Evolutionary conservation across 2,329 filamentous ascomycete genomes (phyloP).

Genomic region (Cryoendolithus antarcticus): DNA sequence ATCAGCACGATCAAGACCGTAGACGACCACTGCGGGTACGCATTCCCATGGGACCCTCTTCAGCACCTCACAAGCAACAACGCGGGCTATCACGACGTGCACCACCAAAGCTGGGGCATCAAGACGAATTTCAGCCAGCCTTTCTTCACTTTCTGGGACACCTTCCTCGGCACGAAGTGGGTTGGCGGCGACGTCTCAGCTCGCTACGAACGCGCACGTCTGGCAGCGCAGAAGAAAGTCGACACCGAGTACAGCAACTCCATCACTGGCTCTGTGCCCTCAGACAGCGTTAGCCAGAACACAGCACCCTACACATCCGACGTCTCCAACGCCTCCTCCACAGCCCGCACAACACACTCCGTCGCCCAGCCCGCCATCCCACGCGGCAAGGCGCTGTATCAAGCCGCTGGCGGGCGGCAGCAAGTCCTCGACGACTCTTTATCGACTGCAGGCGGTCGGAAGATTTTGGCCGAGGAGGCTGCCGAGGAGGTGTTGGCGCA

Average conservation of each 20-base stretch:
- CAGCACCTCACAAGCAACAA: slow-evolving; percentile 92
- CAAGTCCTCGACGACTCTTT: slow-evolving; percentile 27
- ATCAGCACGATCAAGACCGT: slow-evolving; percentile 90
- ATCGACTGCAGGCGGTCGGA: slow-evolving; percentile 17
- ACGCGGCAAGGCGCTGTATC: slow-evolving; percentile 25
- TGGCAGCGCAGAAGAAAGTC: slow-evolving; percentile 44
- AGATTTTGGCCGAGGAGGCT: slow-evolving; percentile 27
- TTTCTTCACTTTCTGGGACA: slow-evolving; percentile 94
- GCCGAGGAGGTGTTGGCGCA: slow-evolving; percentile 26
- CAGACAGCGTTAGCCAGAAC: slow-evolving; percentile 8
- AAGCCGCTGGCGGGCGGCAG: slow-evolving; percentile 28
- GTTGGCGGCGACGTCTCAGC: slow-evolving; percentile 51
- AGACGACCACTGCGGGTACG: slow-evolving; percentile 93
- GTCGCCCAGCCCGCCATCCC: slow-evolving; percentile 17
- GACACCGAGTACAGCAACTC: slow-evolving; percentile 34
- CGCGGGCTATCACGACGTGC: slow-evolving; percentile 91
- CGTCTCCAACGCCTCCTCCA: slow-evolving; percentile 10
- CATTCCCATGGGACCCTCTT: slow-evolving; percentile 88
- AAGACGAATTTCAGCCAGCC: slow-evolving; percentile 78
- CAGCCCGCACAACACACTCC: slow-evolving; percentile 10
- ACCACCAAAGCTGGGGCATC: slow-evolving; percentile 98
- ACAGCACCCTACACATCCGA: slow-evolving; percentile 17
- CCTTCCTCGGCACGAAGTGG: slow-evolving; percentile 70
- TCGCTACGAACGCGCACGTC: slow-evolving; percentile 45
- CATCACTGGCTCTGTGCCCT: slow-evolving; percentile 7